phyloP scores from a whole-genome alignment of 306 rosid species.

The Prosopis cineraria region DNA sequence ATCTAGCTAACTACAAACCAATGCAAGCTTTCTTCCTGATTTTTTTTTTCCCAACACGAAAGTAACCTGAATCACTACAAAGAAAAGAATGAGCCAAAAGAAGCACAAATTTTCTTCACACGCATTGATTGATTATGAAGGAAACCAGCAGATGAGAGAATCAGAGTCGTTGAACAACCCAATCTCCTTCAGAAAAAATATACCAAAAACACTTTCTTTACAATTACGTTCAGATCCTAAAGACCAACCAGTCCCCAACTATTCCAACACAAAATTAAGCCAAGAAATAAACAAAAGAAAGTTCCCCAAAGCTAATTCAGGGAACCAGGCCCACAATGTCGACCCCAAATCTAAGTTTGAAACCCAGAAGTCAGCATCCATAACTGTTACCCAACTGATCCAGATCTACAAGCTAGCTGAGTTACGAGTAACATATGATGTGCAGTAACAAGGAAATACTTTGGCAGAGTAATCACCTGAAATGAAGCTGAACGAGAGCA shows the following conservation, averaged over 20 bases:
- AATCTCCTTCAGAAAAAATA: neutral
- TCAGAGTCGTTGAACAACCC: constrained; percentile 54
- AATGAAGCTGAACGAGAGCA: constrained; percentile 26
- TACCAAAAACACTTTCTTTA: constrained; percentile 18
- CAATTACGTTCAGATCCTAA: constrained; percentile 37
- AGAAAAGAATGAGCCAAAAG: constrained; percentile 12
- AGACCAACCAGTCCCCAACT: constrained; percentile 29
- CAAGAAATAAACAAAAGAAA: constrained; percentile 13
- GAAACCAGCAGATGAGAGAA: constrained; percentile 20
- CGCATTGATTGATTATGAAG: constrained; percentile 28
- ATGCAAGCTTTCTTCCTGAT: constrained; percentile 22
- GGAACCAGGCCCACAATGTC: constrained; percentile 39
- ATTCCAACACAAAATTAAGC: constrained; percentile 27
- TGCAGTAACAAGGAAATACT: neutral
- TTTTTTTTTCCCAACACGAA: constrained; percentile 3
- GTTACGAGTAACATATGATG: constrained; percentile 1
- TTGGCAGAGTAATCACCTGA: constrained; percentile 38
- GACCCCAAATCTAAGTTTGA: neutral
- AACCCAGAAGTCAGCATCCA: neutral
- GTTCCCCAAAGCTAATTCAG: constrained; percentile 37
- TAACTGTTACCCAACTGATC: constrained; percentile 23
- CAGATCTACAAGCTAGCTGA: constrained; percentile 61
- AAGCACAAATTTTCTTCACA: constrained; percentile 36
- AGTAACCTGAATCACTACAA: constrained; percentile 28
- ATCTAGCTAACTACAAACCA: constrained; percentile 34